Conservation (phyloP, 2,329 filamentous ascomycete genomes). For the Ophiobolus disseminans region DNA sequence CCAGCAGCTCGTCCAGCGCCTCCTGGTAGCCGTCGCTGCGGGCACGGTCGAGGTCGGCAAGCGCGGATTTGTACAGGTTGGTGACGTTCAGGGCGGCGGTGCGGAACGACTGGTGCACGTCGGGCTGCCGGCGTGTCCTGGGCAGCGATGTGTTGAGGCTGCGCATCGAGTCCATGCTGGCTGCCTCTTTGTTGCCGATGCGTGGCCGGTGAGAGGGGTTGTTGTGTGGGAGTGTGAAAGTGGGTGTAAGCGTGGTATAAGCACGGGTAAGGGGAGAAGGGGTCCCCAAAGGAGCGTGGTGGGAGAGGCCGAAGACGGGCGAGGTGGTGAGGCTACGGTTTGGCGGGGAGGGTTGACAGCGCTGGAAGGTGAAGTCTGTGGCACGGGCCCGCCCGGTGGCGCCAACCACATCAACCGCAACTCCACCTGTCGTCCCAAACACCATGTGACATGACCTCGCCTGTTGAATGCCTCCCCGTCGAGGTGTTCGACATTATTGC, state of each 20-base stretch:
- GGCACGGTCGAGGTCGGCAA: conserved; percentile 76
- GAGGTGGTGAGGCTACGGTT: conserved; percentile 1
- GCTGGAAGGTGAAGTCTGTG: conserved; percentile 3
- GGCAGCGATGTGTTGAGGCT: conserved; percentile 51
- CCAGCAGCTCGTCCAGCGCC: conserved; percentile 86
- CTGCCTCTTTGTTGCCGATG: not conserved
- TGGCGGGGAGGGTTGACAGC: conserved; percentile 15
- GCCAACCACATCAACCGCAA: not conserved
- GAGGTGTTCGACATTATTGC: conserved; percentile 39
- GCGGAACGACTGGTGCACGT: conserved; percentile 87
- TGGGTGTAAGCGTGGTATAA: conserved; percentile 3
- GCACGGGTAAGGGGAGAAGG: too few species aligned
- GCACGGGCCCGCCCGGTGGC: not conserved
- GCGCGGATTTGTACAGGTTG: conserved; percentile 93
- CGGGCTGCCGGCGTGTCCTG: conserved; percentile 45
- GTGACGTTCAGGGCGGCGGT: conserved; percentile 92
- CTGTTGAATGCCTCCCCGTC: conserved; percentile 35
- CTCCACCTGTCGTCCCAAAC: not conserved
- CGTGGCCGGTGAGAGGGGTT: not conserved
- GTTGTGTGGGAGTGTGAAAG: conserved; percentile 1
- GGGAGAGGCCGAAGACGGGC: conserved; percentile 1
- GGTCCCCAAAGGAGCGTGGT: conserved; percentile 16
- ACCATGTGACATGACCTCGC: conserved; percentile 26
- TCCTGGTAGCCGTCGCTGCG: conserved; percentile 89
- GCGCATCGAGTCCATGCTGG: conserved; percentile 51